phyloP scores from a whole-genome alignment of 225 moss, liverwort and hornwort species.

The Asterella californica region DNA sequence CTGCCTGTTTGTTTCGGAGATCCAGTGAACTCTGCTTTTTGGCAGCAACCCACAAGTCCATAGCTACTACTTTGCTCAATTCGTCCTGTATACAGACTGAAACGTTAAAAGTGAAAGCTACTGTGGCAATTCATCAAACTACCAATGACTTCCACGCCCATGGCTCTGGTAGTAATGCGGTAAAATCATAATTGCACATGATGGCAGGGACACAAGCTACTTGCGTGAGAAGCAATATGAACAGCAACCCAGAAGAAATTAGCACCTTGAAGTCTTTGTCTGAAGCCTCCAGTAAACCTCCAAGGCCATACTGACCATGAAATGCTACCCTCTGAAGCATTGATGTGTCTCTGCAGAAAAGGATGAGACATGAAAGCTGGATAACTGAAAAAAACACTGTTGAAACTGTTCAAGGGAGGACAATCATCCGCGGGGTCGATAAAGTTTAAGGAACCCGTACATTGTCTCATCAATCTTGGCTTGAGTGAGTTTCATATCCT shows the following conservation, averaged over 20 bases:
- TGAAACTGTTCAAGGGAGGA: neutral
- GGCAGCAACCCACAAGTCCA: slow-evolving; percentile 91
- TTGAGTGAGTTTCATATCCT: slow-evolving; percentile 94
- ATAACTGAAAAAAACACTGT: neutral
- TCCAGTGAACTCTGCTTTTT: slow-evolving; percentile 70
- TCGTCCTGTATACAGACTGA: slow-evolving; percentile 56
- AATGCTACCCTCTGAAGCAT: slow-evolving; percentile 86
- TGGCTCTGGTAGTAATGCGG: neutral
- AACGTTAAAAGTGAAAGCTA: neutral
- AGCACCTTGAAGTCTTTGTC: slow-evolving; percentile 97
- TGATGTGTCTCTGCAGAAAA: slow-evolving; percentile 73
- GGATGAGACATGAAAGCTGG: neutral
- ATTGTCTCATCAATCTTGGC: slow-evolving; percentile 78
- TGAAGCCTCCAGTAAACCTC: slow-evolving; percentile 92
- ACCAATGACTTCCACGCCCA: neutral
- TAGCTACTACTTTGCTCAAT: slow-evolving; percentile 71
- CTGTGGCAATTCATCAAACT: neutral
- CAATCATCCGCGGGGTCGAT: neutral
- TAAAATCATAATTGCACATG: neutral
- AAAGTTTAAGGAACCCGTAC: slow-evolving; percentile 35
- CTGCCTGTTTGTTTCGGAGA: slow-evolving; percentile 64
- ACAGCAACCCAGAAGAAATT: neutral
- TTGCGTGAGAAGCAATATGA: neutral
- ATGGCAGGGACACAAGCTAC: neutral
- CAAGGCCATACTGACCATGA: slow-evolving; percentile 96